Base-by-base conservation (phyloP, 2,329 filamentous ascomycete species). In the Onygenales sp. region DNA sequence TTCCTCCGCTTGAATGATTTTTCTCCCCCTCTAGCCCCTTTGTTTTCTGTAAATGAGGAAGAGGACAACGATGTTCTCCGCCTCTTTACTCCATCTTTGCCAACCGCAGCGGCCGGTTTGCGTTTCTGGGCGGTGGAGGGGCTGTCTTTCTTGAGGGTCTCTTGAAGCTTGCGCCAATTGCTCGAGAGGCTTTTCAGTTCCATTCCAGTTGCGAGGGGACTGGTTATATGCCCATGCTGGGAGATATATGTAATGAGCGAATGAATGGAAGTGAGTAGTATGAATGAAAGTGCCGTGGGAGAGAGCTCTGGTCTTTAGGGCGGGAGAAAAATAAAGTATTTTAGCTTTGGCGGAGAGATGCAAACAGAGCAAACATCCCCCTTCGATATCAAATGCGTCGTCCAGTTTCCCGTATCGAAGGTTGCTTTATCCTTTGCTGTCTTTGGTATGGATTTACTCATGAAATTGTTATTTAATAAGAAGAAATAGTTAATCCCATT, bases 121-220 rank as follows among this genome's bases (percentile, higher is more conserved):
- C 65, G 65, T 56, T 70, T 70, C 9, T 65, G 57, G 46, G 57
- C 50, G 7, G 59, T 54, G 31, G 57, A 53, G 46, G 54, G 52
- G 13, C 51, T 58, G 10, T 66, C 62, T 44, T 65, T 68, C 54
- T 72, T 69, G 33, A 76, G 59, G n/a, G 69, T 71, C 56, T 65
- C 65, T 62, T 76, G 74, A 54, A 77, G 66, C 62, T 72, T 76
- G 61, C 74, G 76, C 74, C 74, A 77, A 62, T 77, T 77, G 56
- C 70, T 71, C 53, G 74, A 77, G 44, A 77, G 67, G 46, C 62
- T 65, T 54, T 68, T 70, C 34, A 68, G 55, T 57, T 76, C 72
- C 72, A 75, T 73, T 55, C 62, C 65, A 65, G 57, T 32, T 37
- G 45, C 39, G 48, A 50, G 27, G 36, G 53, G n/a, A 51, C 27